Conservation (phyloP, 202 grass and related monocot genomes). For the Eragrostis tef region DNA sequence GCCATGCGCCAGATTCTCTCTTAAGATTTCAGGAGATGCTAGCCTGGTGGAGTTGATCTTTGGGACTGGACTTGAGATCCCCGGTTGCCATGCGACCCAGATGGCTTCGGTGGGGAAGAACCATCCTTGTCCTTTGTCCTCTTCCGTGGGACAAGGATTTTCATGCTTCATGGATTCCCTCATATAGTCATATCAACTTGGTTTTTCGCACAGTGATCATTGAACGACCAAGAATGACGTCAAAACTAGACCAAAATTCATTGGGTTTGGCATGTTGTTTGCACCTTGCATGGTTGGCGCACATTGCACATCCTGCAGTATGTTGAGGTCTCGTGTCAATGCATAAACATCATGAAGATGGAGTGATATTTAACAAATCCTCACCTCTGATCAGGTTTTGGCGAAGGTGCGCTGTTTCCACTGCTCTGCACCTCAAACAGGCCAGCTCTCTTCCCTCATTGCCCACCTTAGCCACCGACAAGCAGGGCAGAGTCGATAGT, state of each 20-base stretch:
- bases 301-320: conserved; percentile 34
- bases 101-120: conserved; percentile 27
- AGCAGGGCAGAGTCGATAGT: background rate
- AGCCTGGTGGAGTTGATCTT: conserved; percentile 41
- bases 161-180: conserved; percentile 51
- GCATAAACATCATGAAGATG: conserved; percentile 18
- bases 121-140: conserved; percentile 38
- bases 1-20: conserved; percentile 35
- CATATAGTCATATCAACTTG: conserved; percentile 45
- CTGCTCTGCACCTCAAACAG: background rate
- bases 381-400: background rate
- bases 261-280: background rate
- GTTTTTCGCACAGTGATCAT: conserved; percentile 10
- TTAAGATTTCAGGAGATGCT: conserved; percentile 52
- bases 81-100: conserved; percentile 10
- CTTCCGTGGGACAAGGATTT: conserved; percentile 42
- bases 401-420: background rate
- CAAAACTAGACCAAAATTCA: background rate
- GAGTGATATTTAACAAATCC: background rate
- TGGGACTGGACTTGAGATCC: conserved; percentile 11
- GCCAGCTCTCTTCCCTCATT: conserved; percentile 13
- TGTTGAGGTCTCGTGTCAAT: conserved; percentile 5
- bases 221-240: background rate
- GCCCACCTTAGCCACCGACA: background rate
- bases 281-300: too few relatives aligned